These are phyloP conservation scores for Xylogone sp. DNA, from an alignment of 2,329 filamentous ascomycete species.

Conservation along the genomic window DNA sequence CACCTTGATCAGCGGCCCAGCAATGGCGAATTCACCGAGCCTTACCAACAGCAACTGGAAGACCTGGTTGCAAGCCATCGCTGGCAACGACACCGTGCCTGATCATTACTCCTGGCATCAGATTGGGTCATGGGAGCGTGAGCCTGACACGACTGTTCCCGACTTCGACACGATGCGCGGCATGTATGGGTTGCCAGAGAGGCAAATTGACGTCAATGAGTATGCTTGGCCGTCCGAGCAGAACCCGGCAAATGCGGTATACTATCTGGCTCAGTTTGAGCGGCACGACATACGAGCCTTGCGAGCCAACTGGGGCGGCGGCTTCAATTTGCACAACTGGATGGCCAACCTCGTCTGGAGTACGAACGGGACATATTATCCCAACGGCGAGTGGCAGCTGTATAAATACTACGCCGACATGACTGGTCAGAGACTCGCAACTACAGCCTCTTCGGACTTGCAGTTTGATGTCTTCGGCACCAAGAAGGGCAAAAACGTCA, in stretches of 20 bases:
- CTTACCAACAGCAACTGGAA: slow-evolving; percentile 36
- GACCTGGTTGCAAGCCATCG: slow-evolving; percentile 30
- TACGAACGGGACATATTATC: no score
- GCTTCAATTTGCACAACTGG: slow-evolving; percentile 13
- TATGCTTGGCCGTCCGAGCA: slow-evolving; percentile 12
- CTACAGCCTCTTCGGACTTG: no score
- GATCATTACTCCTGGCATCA: slow-evolving; percentile 43
- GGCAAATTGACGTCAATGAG: slow-evolving; percentile 16
- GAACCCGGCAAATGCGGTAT: slow-evolving; percentile 9
- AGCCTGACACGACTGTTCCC: slow-evolving; percentile 25
- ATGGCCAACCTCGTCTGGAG: slow-evolving; percentile 17
- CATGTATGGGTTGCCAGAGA: slow-evolving; percentile 9
- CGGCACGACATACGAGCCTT: slow-evolving; percentile 13
- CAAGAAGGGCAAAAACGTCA: no score
- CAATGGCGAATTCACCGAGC: slow-evolving; percentile 31
- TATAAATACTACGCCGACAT: no score
- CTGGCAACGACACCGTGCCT: slow-evolving; percentile 34
- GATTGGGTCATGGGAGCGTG: slow-evolving; percentile 29
- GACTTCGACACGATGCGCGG: slow-evolving; percentile 22
- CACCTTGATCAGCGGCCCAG: slow-evolving; percentile 35
- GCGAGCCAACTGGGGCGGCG: slow-evolving; percentile 13
- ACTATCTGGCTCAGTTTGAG: slow-evolving; percentile 15
- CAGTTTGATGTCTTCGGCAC: no score
- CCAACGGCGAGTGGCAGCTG: no score
- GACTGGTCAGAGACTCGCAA: no score